Base-by-base conservation (phyloP, 257 asterid species). In the Lavandula angustifolia region DNA sequence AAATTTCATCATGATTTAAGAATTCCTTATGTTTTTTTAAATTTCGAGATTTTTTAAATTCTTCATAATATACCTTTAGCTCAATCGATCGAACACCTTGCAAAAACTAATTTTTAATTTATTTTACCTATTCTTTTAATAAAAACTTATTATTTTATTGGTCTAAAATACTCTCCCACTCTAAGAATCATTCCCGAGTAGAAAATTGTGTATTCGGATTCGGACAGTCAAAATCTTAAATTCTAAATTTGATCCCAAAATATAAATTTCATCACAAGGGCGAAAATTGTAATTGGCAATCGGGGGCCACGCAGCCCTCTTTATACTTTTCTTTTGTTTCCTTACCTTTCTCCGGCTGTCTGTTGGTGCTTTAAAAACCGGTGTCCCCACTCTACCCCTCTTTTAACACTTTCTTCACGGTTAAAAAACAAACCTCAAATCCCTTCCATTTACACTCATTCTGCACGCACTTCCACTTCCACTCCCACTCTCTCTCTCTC, bases 321-420 rank as follows among this genome's bases (percentile, higher is more conserved):
- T 65, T 56, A 18, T 41, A 59, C 64, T 40, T 38, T 71, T 72
- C 35, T 70, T 17, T 43, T 66, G n/a, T n/a, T 57, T 69, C 79
- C 81, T 66, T 27, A 66, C 70, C 78, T 69, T 68, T 69, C 67
- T 63, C 78, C 73, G 64, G 69, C 67, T 70, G 78, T 73, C 66
- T 78, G 82, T 67, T 71, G 81, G 81, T 75, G 81, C 82, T 79
- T 76, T 66, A 64, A 71, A 80, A 63, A 40, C 67, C 11, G 75
- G 50, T 58, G 86, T 70, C 83, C 95, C 92, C 92, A 76, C 84
- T 31, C 47, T 33, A 12, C 42, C 18, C 73, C 60, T 58, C 12
- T 1, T 22, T 22, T 22, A 22, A 13, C 64, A 34, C 57, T 12
- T 22, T 1, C 67, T 55, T 65, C 70, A 67, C 68, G 47, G 69